A percentile compares a stretch with the other conserved stretches of the same genome.
Conservation (phyloP, 83 land plant genomes). For the Isoetes engelmannii region DNA sequence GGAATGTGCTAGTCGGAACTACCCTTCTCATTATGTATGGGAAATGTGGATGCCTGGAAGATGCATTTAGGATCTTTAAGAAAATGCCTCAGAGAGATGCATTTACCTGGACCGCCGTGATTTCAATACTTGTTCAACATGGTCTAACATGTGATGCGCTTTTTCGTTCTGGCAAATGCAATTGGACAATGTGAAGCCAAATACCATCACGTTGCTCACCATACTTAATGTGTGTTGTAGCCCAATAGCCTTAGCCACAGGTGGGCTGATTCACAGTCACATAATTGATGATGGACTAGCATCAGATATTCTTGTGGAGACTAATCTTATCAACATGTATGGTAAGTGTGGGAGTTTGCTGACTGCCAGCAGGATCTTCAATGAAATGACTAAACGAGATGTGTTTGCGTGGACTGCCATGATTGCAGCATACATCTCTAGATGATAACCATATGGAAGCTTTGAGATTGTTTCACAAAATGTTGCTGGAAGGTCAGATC, state of each 20-base stretch:
- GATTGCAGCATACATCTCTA: conserved; percentile 11
- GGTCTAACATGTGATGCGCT: background rate
- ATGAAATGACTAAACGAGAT: conserved; percentile 1
- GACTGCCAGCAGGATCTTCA: conserved; percentile 7
- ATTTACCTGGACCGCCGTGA: too few species aligned
- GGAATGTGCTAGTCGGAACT: background rate
- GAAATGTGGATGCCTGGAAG: conserved; percentile 1
- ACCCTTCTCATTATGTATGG: conserved; percentile 13
- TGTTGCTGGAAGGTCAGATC: conserved; percentile 1
- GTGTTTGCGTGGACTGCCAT: conserved; percentile 15
- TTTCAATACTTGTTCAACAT: background rate
- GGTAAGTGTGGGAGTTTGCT: background rate
- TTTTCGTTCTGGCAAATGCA: background rate
- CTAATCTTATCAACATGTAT: conserved; percentile 13
- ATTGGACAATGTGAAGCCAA: background rate
- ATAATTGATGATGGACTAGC: background rate
- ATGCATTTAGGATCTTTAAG: background rate
- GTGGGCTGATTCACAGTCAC: background rate
- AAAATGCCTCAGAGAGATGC: background rate
- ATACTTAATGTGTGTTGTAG: background rate
- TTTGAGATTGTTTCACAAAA: conserved; percentile 3
- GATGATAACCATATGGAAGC: background rate
- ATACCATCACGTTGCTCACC: conserved; percentile 3
- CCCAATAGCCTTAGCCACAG: background rate
- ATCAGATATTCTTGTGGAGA: conserved; percentile 6